Conservation (phyloP, 1,284 basidiomycete species). For the Trichosporon coremiiforme region DNA sequence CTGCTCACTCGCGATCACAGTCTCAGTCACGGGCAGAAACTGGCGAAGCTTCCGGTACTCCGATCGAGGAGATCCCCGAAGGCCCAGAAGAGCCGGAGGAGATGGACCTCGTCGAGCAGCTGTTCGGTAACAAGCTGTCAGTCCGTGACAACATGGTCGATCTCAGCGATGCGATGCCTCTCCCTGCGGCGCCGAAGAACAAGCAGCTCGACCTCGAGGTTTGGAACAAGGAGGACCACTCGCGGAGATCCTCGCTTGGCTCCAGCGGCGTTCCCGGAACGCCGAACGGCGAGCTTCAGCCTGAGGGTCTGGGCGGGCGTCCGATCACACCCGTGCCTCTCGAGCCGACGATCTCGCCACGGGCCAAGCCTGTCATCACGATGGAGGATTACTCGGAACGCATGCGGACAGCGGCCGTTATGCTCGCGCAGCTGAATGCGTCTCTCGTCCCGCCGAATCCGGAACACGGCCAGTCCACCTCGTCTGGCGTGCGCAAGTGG, state of each 20-base stretch:
- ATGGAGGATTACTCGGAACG: slow-evolving; percentile 96
- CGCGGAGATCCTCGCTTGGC: slow-evolving; percentile 35
- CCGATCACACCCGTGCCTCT: slow-evolving; percentile 20
- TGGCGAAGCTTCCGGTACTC: not conserved
- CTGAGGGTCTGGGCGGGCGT: slow-evolving; percentile 2
- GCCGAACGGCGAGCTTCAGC: slow-evolving; percentile 21
- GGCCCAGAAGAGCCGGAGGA: slow-evolving; percentile 69
- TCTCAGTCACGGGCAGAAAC: not conserved
- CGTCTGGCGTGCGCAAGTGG: slow-evolving; percentile 61
- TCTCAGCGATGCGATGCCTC: slow-evolving; percentile 74
- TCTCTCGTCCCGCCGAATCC: slow-evolving; percentile 64
- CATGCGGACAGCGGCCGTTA: slow-evolving; percentile 97
- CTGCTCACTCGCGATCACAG: slow-evolving; percentile 13
- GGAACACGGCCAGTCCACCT: slow-evolving; percentile 36
- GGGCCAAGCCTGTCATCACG: slow-evolving; percentile 53
- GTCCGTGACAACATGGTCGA: slow-evolving; percentile 70
- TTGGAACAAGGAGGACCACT: slow-evolving; percentile 61
- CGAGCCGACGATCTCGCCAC: slow-evolving; percentile 20
- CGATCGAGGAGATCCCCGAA: slow-evolving; percentile 16
- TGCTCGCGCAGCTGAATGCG: slow-evolving; percentile 95
- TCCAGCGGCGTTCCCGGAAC: slow-evolving; percentile 2
- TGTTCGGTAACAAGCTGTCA: slow-evolving; percentile 77
- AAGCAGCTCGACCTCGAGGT: slow-evolving; percentile 79
- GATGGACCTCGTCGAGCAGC: slow-evolving; percentile 89
- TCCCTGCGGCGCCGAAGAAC: slow-evolving; percentile 81